phyloP scores from a whole-genome alignment of 192 early-diverging fungal genomes.

The Ambispora gerdemannii region DNA sequence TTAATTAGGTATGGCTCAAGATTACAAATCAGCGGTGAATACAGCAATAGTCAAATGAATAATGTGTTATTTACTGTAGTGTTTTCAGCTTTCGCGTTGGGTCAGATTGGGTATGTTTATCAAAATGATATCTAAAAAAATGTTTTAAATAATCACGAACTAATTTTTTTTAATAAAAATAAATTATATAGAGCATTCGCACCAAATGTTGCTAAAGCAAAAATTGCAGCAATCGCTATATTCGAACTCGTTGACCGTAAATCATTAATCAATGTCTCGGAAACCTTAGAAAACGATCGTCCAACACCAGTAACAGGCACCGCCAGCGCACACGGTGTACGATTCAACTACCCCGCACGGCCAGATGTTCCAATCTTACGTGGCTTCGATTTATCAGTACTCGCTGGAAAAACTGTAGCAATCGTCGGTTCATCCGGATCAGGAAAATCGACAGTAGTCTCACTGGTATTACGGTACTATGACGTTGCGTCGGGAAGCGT shows the following conservation, averaged over 20 bases:
- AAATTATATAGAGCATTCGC: conserved; percentile 49
- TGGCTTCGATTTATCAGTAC: conserved; percentile 47
- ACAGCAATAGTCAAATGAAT: conserved; percentile 46
- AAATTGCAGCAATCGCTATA: conserved; percentile 69
- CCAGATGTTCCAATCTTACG: conserved; percentile 56
- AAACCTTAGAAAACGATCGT: conserved; percentile 44
- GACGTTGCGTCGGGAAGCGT: conserved; percentile 61
- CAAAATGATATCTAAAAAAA: conserved; percentile 43
- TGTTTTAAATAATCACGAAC: neutral
- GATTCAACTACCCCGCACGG: conserved; percentile 66
- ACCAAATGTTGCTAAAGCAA: conserved; percentile 66
- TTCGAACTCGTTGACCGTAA: conserved; percentile 69
- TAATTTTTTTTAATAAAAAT: neutral
- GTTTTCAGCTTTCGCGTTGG: conserved; percentile 64
- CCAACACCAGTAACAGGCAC: conserved; percentile 40
- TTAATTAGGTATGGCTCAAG: neutral
- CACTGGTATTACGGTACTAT: conserved; percentile 74
- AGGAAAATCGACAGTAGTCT: conserved; percentile 70
- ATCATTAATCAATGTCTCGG: conserved; percentile 60
- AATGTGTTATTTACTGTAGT: conserved; percentile 76
- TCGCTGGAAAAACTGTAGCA: conserved; percentile 71
- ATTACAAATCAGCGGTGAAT: neutral
- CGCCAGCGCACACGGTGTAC: conserved; percentile 50
- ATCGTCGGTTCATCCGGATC: conserved; percentile 84
- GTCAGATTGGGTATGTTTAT: conserved; percentile 46